Conservation (phyloP, 345 rosid genomes). For the Aethionema arabicum region DNA sequence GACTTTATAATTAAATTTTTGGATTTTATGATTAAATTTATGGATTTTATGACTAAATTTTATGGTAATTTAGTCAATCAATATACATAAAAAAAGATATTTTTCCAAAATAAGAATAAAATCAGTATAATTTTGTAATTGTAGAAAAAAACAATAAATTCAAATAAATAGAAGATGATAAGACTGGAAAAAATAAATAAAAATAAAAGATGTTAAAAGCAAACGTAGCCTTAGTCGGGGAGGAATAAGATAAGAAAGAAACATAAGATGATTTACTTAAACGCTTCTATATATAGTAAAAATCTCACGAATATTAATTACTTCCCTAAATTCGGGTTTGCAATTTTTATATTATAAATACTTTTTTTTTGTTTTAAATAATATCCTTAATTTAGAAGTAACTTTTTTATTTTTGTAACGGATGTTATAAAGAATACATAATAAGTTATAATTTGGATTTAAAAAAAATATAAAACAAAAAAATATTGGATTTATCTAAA, state of each 20-base stretch:
- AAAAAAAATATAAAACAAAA: background rate
- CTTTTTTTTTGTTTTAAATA: background rate
- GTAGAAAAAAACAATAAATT: too few relatives aligned
- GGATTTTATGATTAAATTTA: too few relatives aligned
- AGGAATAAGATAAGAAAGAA: slow-evolving; percentile 1
- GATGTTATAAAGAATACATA: background rate
- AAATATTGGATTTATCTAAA: background rate
- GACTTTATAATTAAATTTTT: too few relatives aligned
- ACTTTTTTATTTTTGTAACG: slow-evolving; percentile 13
- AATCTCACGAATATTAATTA: slow-evolving; percentile 6
- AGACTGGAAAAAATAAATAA: too few relatives aligned
- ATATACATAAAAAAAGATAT: too few relatives aligned
- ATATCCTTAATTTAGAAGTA: background rate
- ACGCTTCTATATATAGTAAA: slow-evolving; percentile 17
- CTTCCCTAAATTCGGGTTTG: background rate
- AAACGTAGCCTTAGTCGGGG: slow-evolving; percentile 18
- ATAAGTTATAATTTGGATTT: slow-evolving; percentile 2
- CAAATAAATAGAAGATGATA: too few relatives aligned
- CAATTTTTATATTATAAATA: slow-evolving; percentile 7
- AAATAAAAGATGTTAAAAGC: background rate
- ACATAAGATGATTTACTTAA: slow-evolving; percentile 28
- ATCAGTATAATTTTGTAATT: too few relatives aligned
- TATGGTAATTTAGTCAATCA: too few relatives aligned
- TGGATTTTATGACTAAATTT: too few relatives aligned
- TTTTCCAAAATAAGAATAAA: too few relatives aligned